These are phyloP conservation scores for Craterostigma plantagineum DNA, from an alignment of 257 asterid species.

Conservation along the genomic window DNA sequence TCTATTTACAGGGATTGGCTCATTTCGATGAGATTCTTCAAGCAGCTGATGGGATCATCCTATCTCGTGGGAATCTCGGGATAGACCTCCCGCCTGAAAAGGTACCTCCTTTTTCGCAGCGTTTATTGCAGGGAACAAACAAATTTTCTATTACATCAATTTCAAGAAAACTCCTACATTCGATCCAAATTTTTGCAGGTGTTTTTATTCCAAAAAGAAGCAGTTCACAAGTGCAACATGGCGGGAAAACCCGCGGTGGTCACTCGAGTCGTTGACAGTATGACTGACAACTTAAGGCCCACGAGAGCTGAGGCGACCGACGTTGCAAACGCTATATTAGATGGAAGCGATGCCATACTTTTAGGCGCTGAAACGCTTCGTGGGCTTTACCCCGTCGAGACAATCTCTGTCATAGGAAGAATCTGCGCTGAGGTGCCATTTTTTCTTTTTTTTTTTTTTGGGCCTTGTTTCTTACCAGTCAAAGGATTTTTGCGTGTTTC, in stretches of 20 bases:
- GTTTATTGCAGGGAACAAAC: too few relatives aligned
- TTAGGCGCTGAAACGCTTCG: conserved; percentile 49
- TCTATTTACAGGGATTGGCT: conserved; percentile 41
- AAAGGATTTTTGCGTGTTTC: background rate
- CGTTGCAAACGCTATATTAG: conserved; percentile 90
- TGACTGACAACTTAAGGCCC: conserved; percentile 91
- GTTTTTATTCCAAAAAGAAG: conserved; percentile 79
- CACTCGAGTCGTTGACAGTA: conserved; percentile 90
- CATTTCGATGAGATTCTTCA: conserved; percentile 86
- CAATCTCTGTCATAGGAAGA: conserved; percentile 63
- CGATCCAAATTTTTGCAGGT: conserved; percentile 22
- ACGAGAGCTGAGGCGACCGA: conserved; percentile 99
- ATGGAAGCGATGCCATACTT: conserved; percentile 65
- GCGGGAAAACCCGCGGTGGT: conserved; percentile 94
- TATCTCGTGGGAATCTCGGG: conserved; percentile 92
- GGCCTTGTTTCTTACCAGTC: background rate
- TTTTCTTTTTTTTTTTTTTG: background rate
- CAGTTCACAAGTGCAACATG: conserved; percentile 71
- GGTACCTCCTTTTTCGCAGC: conserved; percentile 14
- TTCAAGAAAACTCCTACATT: background rate
- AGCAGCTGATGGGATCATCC: conserved; percentile 94
- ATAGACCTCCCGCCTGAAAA: conserved; percentile 96
- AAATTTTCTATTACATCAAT: too few relatives aligned
- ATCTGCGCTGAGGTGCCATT: conserved; percentile 16
- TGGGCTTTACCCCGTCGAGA: conserved; percentile 37